Evolutionary conservation across 495 filamentous ascomycete species (phyloP), one percentile per base, ranked within the genome.

Genomic region (Cryomyces minteri): DNA sequence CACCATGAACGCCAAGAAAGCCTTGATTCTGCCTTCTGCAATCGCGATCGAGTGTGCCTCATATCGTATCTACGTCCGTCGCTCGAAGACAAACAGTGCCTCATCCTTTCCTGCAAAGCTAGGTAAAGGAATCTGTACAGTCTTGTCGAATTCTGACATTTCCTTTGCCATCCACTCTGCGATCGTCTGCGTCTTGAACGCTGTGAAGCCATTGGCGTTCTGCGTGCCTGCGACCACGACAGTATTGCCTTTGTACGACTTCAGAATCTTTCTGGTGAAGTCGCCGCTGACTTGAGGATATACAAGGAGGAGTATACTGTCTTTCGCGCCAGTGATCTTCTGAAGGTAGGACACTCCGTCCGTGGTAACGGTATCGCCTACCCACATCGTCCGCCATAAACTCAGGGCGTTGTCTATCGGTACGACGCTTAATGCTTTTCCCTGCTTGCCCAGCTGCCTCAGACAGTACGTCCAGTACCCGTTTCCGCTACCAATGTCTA

Each of bases 401-500:
- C 63, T 68, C 48, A 70, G 63, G 32, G 58, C 60, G 58, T 67
- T 76, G 53, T 80, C 76, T 0, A 80, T 59, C 4, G 68, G 57
- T 4, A 43, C 40, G 6, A 68, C 60, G 0, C 51, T 37, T 4
- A 68, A 34, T 39, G 46, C 42, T 44, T 39, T 47, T 50, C 60
- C 43, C 45, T 49, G 7, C 43, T 45, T 45, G 12, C 63, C 62
- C 45, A 67, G 60, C 5, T 58, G 49, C 2, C 74, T 61, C 1
- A 80, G 67, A 64, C 74, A 65, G 45, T 65, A 74, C 14, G 67
- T 68, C 76, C 76, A 80, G 59, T 79, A 80, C 18, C 76, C 76
- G 51, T 69, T 70, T 4, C 76, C 76, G 40, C 62, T 65, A 10
- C 71, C 74, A n/a, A 77, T 47, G 47, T 77, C 76, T 14, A 65